Conservation (phyloP, 1,284 basidiomycete genomes). For the Heterobasidion occidentale region DNA sequence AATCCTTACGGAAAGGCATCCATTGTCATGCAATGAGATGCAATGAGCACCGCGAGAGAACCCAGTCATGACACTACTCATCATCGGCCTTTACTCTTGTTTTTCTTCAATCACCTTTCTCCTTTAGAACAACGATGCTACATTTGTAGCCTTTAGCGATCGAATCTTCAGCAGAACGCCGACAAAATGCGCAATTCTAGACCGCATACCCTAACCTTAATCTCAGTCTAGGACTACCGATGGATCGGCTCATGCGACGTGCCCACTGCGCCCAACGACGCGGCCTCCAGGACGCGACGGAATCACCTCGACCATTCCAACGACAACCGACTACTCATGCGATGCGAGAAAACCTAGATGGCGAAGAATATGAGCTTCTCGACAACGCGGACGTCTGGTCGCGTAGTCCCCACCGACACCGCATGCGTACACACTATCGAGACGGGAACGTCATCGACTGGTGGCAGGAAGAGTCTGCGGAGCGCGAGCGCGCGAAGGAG, state of each 20-base stretch:
- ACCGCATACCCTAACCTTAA: not conserved
- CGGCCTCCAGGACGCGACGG: too few relatives aligned
- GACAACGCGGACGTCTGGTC: slow-evolving; percentile 8
- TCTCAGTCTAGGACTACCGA: not conserved
- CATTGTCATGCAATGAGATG: too few relatives aligned
- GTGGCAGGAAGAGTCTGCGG: slow-evolving; percentile 59
- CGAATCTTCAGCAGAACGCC: not conserved
- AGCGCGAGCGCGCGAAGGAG: slow-evolving; percentile 47
- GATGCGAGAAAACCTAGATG: not conserved
- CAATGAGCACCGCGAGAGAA: too few relatives aligned
- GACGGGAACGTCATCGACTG: slow-evolving; percentile 64
- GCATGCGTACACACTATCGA: slow-evolving; percentile 7
- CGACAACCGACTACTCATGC: too few relatives aligned
- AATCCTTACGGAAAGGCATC: too few relatives aligned
- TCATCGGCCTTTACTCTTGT: too few relatives aligned
- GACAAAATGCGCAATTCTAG: not conserved
- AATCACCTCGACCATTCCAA: too few relatives aligned
- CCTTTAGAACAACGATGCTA: not conserved
- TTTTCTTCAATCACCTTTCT: too few relatives aligned
- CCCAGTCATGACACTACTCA: too few relatives aligned
- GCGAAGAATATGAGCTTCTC: slow-evolving; percentile 10
- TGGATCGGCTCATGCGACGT: too few relatives aligned
- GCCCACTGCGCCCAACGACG: too few relatives aligned
- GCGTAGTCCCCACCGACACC: slow-evolving; percentile 9
- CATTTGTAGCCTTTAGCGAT: not conserved